Conservation (phyloP, 345 rosid species). For the Sonneratia alba region DNA sequence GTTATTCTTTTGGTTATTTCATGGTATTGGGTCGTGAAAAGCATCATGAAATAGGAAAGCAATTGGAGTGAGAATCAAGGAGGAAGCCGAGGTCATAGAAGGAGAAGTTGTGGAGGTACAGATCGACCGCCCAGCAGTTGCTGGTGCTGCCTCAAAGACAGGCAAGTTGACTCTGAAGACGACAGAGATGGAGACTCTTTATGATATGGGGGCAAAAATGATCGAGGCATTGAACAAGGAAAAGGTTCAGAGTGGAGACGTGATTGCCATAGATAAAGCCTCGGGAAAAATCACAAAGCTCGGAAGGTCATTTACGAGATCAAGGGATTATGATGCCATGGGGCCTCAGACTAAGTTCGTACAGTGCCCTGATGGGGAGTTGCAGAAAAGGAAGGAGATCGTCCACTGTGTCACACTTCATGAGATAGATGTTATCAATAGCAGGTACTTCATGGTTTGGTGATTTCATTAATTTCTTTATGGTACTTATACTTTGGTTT, state of each 20-base stretch:
- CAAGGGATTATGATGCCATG: slow-evolving; percentile 92
- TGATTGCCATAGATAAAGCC: slow-evolving; percentile 79
- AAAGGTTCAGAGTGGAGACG: slow-evolving; percentile 95
- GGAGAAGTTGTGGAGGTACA: slow-evolving; percentile 93
- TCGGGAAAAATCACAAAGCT: slow-evolving; percentile 85
- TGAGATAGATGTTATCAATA: slow-evolving; percentile 95
- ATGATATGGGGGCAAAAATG: slow-evolving; percentile 88
- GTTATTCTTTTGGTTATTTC: background rate
- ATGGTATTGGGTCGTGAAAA: background rate
- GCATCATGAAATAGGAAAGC: slow-evolving; percentile 35
- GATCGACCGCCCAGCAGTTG: slow-evolving; percentile 67
- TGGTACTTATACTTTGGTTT: background rate
- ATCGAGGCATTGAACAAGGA: slow-evolving; percentile 82
- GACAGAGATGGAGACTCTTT: slow-evolving; percentile 90
- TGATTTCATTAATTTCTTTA: too few species aligned
- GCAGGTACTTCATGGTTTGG: slow-evolving; percentile 43
- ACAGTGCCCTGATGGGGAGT: slow-evolving; percentile 93
- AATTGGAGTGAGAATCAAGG: slow-evolving; percentile 83
- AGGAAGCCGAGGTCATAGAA: slow-evolving; percentile 81
- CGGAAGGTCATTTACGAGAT: slow-evolving; percentile 86
- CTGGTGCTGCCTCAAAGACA: slow-evolving; percentile 79
- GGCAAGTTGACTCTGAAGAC: slow-evolving; percentile 92
- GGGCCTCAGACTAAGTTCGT: slow-evolving; percentile 93
- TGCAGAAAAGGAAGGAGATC: slow-evolving; percentile 95
- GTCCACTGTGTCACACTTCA: slow-evolving; percentile 92